phyloP scores from a whole-genome alignment of 116 monocot genomes.

The Iris pallida region DNA sequence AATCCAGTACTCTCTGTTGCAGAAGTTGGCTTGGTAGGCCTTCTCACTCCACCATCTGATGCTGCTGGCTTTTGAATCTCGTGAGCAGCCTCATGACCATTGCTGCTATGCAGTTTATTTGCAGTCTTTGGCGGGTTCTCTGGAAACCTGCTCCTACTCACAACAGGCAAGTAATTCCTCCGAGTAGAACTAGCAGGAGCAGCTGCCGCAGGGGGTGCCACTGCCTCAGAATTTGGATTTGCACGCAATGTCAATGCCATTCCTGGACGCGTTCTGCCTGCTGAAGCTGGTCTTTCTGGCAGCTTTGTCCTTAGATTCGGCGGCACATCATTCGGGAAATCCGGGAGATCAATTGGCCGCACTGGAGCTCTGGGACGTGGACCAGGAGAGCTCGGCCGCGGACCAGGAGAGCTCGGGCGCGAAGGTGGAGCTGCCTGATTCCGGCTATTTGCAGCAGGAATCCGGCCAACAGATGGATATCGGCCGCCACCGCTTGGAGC shows the following conservation, averaged over 20 bases:
- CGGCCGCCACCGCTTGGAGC: slow-evolving; percentile 16
- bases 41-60: slow-evolving; percentile 6
- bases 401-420: slow-evolving; percentile 9
- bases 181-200: slow-evolving; percentile 25
- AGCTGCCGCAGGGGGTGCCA: slow-evolving; percentile 1
- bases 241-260: slow-evolving; percentile 28
- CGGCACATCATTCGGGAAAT: slow-evolving; percentile 60
- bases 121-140: slow-evolving; percentile 46
- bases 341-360: slow-evolving; percentile 51
- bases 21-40: slow-evolving; percentile 26
- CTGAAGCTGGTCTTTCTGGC: slow-evolving; percentile 69
- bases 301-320: slow-evolving; percentile 81
- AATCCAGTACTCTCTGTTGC: slow-evolving; percentile 71
- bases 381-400: slow-evolving; percentile 64
- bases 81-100: slow-evolving; percentile 20
- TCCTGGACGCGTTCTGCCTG: slow-evolving; percentile 61
- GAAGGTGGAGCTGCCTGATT: slow-evolving; percentile 19
- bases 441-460: slow-evolving; percentile 18
- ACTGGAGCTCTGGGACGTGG: slow-evolving; percentile 46
- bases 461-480: slow-evolving; percentile 43
- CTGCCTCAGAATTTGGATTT: slow-evolving; percentile 37
- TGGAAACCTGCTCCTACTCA: slow-evolving; percentile 46
- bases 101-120: slow-evolving; percentile 16
- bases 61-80: neutral
- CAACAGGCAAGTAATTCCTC: slow-evolving; percentile 36